These are phyloP conservation scores for Verbascum thapsus DNA, from an alignment of 257 asterid species.

Conservation along the genomic window DNA sequence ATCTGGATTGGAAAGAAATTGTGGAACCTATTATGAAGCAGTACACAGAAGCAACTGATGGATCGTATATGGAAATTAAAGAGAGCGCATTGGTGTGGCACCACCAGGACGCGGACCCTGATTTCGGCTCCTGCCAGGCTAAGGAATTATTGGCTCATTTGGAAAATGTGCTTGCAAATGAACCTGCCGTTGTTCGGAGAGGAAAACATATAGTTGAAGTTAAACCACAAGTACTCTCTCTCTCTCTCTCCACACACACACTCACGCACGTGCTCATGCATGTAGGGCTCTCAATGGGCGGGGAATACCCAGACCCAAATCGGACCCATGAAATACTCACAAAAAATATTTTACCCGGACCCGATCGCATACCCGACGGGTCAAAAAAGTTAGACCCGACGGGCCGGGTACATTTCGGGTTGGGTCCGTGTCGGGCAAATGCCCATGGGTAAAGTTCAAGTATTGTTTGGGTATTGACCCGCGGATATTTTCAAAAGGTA, in stretches of 20 bases:
- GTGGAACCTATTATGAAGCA: conserved; percentile 78
- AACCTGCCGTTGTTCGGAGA: conserved; percentile 70
- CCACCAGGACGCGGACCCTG: conserved; percentile 66
- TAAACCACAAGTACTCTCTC: conserved; percentile 63
- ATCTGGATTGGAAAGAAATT: conserved; percentile 72
- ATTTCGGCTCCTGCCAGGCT: conserved; percentile 76
- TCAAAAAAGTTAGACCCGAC: no score
- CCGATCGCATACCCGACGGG: no score
- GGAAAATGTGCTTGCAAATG: conserved; percentile 70
- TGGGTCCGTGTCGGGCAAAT: no score
- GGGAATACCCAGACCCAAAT: no score
- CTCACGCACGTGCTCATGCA: conserved; percentile 18
- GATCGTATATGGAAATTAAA: conserved; percentile 61
- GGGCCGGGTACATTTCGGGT: no score
- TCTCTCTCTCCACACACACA: not conserved
- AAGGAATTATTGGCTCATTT: conserved; percentile 68
- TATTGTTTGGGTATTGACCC: no score
- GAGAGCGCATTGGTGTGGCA: conserved; percentile 84
- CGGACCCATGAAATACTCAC: no score
- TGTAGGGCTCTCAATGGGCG: no score
- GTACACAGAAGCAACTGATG: conserved; percentile 79
- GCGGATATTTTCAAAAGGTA: no score
- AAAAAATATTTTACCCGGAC: no score
- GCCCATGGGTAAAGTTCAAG: no score
- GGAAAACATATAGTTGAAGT: conserved; percentile 85